Base-by-base conservation (phyloP, 1,284 basidiomycete genomes). In the Sanghuangporus baumii region DNA sequence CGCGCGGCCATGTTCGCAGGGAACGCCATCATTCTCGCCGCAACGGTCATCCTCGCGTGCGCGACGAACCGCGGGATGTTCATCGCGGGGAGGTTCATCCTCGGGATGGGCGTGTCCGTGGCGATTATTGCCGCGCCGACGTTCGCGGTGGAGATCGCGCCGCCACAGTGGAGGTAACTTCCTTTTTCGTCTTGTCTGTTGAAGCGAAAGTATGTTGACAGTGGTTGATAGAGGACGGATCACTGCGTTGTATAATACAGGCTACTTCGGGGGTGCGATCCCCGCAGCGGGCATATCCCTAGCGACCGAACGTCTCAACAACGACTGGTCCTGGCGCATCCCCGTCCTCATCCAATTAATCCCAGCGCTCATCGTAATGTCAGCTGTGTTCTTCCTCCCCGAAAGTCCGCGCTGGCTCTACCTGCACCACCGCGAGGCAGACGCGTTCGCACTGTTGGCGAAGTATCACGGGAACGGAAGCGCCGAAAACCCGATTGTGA, bases 101-200 rank as follows among this genome's bases (percentile, higher is more conserved):
- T 76, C 20, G 75, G 74, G 31, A 68, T 75, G 40, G 73, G 73
- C 16, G 69, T 71, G 5, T 67, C 68, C 2, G 63, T 74, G 50
- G 70, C 71, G 12, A 72, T 70, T 38, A 73, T 71, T 31, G 74
- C 73, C 16, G 76, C 77, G 12, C 76, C 76, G 6, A 73, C 76
- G 9, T 80, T 79, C 70, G 75, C 74, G 31, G 74, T 77, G 57
- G 79, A 79, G 66, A 75, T 79, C 64, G 74, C 78, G 14, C 77
- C 78, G 34, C 78, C 79, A 20, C 74, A 76, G 60, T 80, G 78
- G 74, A 71, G 76, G 67, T 70, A 57, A 11, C 56, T 3, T 36
- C 46, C 55, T 2, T 40, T 37, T 57, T 41, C 20, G n/a, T 14
- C 6, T 16, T 36, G 9, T n/a, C 2, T 20, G 2, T 56, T 56